These are phyloP conservation scores for Cadophora sp. DNA, from an alignment of 2,329 filamentous ascomycete genomes.

Conservation along the genomic window DNA sequence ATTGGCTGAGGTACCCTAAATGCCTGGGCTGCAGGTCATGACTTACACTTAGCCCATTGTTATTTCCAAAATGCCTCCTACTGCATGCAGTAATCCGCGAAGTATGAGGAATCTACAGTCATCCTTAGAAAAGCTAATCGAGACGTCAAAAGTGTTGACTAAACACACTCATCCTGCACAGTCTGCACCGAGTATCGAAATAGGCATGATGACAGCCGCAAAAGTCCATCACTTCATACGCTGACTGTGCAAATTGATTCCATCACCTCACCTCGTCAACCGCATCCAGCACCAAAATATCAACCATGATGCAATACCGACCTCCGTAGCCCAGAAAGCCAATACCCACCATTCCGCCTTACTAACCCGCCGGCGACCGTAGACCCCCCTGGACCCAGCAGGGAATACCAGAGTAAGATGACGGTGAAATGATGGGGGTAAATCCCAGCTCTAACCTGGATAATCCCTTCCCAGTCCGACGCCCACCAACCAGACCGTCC, in stretches of 20 bases:
- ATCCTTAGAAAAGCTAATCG: neutral
- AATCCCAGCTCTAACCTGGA: neutral
- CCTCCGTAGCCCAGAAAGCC: neutral
- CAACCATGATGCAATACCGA: neutral
- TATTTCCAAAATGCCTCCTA: neutral
- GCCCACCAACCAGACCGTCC: neutral
- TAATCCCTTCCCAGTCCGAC: neutral
- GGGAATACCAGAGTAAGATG: slow-evolving; percentile 16
- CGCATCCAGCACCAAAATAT: neutral
- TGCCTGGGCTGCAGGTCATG: neutral
- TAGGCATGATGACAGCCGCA: slow-evolving; percentile 3
- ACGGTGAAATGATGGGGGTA: slow-evolving; percentile 14
- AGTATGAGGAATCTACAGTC: neutral
- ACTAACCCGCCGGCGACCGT: slow-evolving; percentile 1
- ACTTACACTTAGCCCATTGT: neutral
- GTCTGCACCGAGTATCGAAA: neutral
- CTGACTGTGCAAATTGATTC: neutral
- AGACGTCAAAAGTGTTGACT: neutral
- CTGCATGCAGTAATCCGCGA: neutral
- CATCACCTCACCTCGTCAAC: neutral
- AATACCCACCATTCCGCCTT: slow-evolving; percentile 1
- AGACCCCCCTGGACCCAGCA: neutral
- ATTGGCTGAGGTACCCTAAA: neutral
- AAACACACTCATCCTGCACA: neutral
- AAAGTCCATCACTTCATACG: neutral